Evolutionary conservation across 352 stramenopile genomes (phyloP).

Genomic region (Aphanomyces stellatus): DNA sequence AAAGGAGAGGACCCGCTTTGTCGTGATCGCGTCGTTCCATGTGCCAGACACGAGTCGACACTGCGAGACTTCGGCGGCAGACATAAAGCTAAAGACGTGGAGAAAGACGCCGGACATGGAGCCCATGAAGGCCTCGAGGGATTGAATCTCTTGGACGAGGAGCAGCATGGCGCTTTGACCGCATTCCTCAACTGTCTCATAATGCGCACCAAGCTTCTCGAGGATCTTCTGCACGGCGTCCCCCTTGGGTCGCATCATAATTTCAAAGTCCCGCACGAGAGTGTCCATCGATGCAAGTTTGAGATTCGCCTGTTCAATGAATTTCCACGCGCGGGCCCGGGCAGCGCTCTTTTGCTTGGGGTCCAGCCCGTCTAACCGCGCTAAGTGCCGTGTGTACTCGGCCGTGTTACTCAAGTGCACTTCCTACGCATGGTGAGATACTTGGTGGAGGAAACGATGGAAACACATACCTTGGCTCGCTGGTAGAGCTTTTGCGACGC

Average conservation of each 20-base stretch:
- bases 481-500: not conserved
- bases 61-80: not conserved
- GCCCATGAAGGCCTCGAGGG: not conserved
- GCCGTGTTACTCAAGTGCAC: not conserved
- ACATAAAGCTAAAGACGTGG: constrained; percentile 14
- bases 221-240: constrained; percentile 8
- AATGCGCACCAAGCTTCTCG: not conserved
- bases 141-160: constrained; percentile 3
- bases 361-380: constrained; percentile 4
- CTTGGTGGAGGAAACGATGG: not conserved
- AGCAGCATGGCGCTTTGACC: constrained; percentile 2
- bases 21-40: constrained; percentile 2
- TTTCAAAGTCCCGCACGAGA: constrained; percentile 12
- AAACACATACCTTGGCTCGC: not conserved
- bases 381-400: constrained; percentile 17
- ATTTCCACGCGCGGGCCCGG: constrained; percentile 6
- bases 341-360: not conserved
- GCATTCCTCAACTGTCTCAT: not conserved
- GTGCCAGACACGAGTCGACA: not conserved
- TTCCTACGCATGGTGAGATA: not conserved
- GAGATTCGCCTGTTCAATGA: constrained; percentile 10
- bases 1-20: constrained; percentile 2
- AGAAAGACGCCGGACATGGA: not conserved
- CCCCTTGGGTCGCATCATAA: not conserved
- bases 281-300: not conserved